Conservation (phyloP, 305 asterid species). For the Fraxinus dipetala region DNA sequence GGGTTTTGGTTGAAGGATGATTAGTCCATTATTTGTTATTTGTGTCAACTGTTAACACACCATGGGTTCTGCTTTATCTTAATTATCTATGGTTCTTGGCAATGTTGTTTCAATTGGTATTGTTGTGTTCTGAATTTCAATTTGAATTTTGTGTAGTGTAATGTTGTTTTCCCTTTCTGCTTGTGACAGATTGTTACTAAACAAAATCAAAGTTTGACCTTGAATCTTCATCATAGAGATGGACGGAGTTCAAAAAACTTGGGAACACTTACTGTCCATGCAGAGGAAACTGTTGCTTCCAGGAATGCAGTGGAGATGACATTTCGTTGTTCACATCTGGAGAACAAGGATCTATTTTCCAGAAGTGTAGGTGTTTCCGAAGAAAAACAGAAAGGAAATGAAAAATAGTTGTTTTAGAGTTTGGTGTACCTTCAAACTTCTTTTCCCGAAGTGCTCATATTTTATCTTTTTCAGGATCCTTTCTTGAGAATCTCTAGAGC, state of each 20-base stretch:
- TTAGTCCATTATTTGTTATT: background rate
- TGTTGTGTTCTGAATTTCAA: background rate
- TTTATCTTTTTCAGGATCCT: slow-evolving; percentile 61
- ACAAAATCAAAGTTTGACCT: slow-evolving; percentile 44
- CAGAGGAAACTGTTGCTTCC: slow-evolving; percentile 70
- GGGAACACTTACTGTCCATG: slow-evolving; percentile 60
- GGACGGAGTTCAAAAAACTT: slow-evolving; percentile 43
- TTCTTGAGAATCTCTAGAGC: slow-evolving; percentile 73
- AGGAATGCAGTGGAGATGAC: slow-evolving; percentile 59
- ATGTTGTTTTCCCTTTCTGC: slow-evolving; percentile 4
- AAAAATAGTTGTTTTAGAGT: background rate
- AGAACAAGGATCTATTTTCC: slow-evolving; percentile 68
- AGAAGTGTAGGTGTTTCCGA: slow-evolving; percentile 54
- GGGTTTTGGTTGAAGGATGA: background rate
- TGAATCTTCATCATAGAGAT: slow-evolving; percentile 46
- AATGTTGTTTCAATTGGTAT: background rate
- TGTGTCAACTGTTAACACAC: background rate
- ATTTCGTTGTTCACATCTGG: slow-evolving; percentile 53
- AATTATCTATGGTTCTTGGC: background rate
- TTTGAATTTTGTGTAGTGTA: background rate
- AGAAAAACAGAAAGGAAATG: background rate
- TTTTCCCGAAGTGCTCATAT: slow-evolving; percentile 8
- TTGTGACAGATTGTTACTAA: slow-evolving; percentile 57
- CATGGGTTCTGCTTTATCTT: background rate
- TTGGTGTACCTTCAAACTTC: slow-evolving; percentile 7